Base-by-base conservation (phyloP, 805 yeast genomes). In the Candida ipomoeae region DNA sequence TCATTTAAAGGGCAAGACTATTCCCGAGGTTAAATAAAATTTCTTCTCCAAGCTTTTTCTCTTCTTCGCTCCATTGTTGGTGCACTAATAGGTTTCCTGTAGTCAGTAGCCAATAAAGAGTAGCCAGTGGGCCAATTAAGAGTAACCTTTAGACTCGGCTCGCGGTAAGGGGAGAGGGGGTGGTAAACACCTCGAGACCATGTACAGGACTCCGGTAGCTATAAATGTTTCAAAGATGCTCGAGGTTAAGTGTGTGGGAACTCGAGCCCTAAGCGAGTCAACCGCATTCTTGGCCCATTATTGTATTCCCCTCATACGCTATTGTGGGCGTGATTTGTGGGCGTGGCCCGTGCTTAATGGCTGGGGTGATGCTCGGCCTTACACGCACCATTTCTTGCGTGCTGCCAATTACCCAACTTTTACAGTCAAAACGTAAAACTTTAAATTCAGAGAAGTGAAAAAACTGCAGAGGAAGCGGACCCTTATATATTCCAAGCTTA, bases 331-430 rank as follows among this genome's bases (percentile, higher is more conserved):
- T 32, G 29, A 29, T 14, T 14, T 18, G 20, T 17, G 21, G 29
- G 29, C 29, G 29, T 26, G 29, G 29, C 29, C 29, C 29, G 29
- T 26, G 29, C 29, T 34, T 33, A 41, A 40, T 26, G 34, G 45
- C 35, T 18, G 45, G 29, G 41, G 40, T 37, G 21, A 17, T 40
- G 37, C 31, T 33, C 45, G 45, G 45, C 33, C 36, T 32, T 42
- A 42, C 37, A 42, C 37, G 45, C 45, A 33, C 31, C 32, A 14
- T 34, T 20, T 33, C 34, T n/a, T 20, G 26, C 41, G 43, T 26
- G 21, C 26, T 29, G 32, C 18, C 21, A 26, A 15, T 29, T 40
- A 15, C 43, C 43, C 43, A 15, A 26, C 43, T 40, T 40, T 15
- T n/a, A 15, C 10, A 15, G 21, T 32, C 34, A 20, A 6, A 37